Base-by-base conservation (phyloP, 345 rosid genomes). In the Diplotaxis tenuifolia region DNA sequence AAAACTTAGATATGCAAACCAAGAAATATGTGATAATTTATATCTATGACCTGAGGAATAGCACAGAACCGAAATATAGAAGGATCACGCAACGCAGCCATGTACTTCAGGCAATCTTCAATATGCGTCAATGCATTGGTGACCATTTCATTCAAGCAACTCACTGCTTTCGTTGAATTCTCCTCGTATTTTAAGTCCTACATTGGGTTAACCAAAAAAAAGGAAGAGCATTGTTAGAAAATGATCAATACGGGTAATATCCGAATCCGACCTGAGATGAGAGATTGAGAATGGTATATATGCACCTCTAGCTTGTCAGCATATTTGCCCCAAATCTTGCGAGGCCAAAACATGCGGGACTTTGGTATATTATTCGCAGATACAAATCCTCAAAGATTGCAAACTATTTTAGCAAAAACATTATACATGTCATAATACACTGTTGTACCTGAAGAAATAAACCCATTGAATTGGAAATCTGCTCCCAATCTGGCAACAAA, bases 341-440 rank as follows among this genome's bases (percentile, higher is more conserved):
- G 90, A 81, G 99, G 99, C 99, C 99, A 96, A 75, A 96, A 96
- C 99, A 90, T 92, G 81, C 98, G 97, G 4, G 91, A 84, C 86
- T 89, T 88, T 22, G 99, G 99, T 78, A 90, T 88, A 75, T 73
- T 36, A 34, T 52, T 28, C 1, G 3, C 59, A 7, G 15, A 32
- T 29, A 21, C 3, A 23, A 56, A 29, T 57, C 31, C 10, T 28
- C 57, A 4, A 38, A 71, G 27, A 20, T 65, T 10, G 54, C 49
- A 28, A 40, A 56, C 3, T 1, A 63, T 12, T 42, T 20, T 49
- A 62, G 65, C 9, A 63, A 27, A 28, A 71, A 71, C 68, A 49
- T 21, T 59, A 23, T 52, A 50, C 58, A 61, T 6, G 9, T 65
- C 68, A 22, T 10, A 55, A 38, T 5, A 71, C 23, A 53, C 52